Evolutionary conservation across 2,329 filamentous ascomycete species (phyloP).

Genomic region (Neopestalotiopsis sp.): DNA sequence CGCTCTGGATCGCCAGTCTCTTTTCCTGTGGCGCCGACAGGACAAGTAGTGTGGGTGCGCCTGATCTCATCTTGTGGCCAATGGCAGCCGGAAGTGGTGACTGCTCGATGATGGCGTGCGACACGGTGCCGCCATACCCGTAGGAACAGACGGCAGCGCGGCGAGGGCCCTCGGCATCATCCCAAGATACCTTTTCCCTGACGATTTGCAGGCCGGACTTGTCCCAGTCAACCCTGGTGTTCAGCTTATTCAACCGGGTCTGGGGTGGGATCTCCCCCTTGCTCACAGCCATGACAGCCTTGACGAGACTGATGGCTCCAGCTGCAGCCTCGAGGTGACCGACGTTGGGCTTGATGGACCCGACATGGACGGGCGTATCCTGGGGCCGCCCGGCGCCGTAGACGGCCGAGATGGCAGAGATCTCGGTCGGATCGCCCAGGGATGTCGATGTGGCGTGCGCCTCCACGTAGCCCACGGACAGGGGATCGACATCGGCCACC

Average conservation of each 20-base stretch:
- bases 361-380: constrained; percentile 26
- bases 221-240: constrained; percentile 37
- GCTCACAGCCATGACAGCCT: constrained; percentile 30
- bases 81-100: neutral
- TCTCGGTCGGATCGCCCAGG: constrained; percentile 41
- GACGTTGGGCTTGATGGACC: constrained; percentile 37
- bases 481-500: constrained; percentile 29
- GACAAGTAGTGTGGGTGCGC: neutral
- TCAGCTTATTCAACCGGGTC: constrained; percentile 38
- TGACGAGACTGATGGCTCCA: constrained; percentile 32
- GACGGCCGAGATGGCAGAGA: constrained; percentile 32
- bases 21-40: constrained; percentile 18
- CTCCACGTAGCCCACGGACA: constrained; percentile 36
- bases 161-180: constrained; percentile 19
- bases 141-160: constrained; percentile 38
- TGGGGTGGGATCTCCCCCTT: constrained; percentile 37
- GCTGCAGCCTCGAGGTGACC: constrained; percentile 37
- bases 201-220: constrained; percentile 29
- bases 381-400: constrained; percentile 17
- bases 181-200: constrained; percentile 29
- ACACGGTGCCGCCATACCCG: constrained; percentile 40
- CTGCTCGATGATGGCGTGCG: constrained; percentile 37
- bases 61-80: neutral
- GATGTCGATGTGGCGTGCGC: constrained; percentile 43
- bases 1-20: constrained; percentile 7